phyloP scores from a whole-genome alignment of 768 basidiomycete species.

The Sporobolomyces pararoseus region DNA sequence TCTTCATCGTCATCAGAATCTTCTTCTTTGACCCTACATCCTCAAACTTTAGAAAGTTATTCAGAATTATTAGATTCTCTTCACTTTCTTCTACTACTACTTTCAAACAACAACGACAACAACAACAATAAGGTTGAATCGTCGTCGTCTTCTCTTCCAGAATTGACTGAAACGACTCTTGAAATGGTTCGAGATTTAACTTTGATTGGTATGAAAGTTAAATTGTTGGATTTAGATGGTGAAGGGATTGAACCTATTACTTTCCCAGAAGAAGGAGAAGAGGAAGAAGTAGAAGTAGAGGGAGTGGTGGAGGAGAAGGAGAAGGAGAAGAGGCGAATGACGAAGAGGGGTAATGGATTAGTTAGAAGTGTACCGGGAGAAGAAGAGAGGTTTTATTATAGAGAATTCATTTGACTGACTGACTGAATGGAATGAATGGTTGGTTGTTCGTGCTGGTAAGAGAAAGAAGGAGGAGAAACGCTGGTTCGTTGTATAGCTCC shows the following conservation, averaged over 20 bases:
- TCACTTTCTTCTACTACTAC: neutral
- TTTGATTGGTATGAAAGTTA: constrained; percentile 87
- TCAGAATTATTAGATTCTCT: neutral
- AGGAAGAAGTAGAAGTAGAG: neutral
- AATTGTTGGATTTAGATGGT: constrained; percentile 80
- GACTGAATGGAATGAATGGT: neutral
- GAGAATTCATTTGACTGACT: neutral
- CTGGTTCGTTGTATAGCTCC: too few relatives aligned
- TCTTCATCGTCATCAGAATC: too few relatives aligned
- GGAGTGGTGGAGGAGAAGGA: neutral
- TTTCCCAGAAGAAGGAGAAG: neutral
- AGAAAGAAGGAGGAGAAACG: too few relatives aligned
- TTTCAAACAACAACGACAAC: too few relatives aligned
- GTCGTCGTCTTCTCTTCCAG: neutral
- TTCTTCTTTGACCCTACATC: constrained; percentile 49
- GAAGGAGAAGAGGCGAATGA: neutral
- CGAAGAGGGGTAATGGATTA: neutral
- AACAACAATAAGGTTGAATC: too few relatives aligned
- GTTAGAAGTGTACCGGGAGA: constrained; percentile 2
- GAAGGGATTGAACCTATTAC: constrained; percentile 87
- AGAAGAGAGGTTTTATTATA: constrained; percentile 9
- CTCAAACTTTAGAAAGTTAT: constrained; percentile 51
- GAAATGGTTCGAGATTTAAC: constrained; percentile 79
- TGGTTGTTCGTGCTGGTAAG: too few relatives aligned
- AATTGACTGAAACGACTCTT: constrained; percentile 48